Evolutionary conservation across 176 grass and related monocot species (phyloP).

Genomic region (Leersia perrieri): DNA sequence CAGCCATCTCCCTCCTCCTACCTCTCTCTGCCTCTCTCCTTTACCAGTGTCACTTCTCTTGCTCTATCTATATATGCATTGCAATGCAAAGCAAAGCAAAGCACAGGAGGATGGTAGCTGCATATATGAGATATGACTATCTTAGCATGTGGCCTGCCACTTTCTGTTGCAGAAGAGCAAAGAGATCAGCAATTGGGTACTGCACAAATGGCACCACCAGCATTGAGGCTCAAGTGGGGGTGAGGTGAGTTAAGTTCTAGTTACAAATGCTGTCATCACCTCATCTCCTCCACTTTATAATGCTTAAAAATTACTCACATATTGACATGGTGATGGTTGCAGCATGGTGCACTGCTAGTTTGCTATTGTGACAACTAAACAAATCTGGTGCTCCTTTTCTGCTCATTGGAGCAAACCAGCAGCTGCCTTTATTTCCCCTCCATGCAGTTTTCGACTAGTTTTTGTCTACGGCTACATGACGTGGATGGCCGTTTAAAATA

Average conservation of each 20-base stretch:
- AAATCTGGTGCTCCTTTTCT: constrained; percentile 1
- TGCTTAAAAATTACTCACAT: constrained; percentile 10
- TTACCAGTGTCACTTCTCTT: not conserved
- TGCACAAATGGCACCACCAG: constrained; percentile 32
- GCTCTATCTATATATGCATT: not conserved
- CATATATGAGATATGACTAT: not conserved
- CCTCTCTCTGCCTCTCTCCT: not conserved
- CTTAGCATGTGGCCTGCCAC: not conserved
- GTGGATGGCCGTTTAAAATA: constrained; percentile 18
- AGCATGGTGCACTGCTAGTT: constrained; percentile 25
- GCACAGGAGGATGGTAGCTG: not conserved
- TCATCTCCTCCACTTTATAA: constrained; percentile 15
- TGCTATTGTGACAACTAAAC: not conserved
- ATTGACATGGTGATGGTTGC: not conserved
- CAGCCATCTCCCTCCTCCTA: constrained; percentile 35
- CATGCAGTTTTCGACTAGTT: constrained; percentile 25
- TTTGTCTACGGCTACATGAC: not conserved
- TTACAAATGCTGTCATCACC: constrained; percentile 33
- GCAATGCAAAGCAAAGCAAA: not conserved
- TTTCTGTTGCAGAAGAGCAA: not conserved
- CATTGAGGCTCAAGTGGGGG: constrained; percentile 29
- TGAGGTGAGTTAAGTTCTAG: constrained; percentile 19
- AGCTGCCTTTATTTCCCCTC: not conserved
- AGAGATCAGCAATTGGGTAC: constrained; percentile 21
- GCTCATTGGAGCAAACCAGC: not conserved